Evolutionary conservation across 139 green algal genomes (phyloP), one percentile per base, ranked within the genome.

Genomic region (Pseudopediastrum boryanum): DNA sequence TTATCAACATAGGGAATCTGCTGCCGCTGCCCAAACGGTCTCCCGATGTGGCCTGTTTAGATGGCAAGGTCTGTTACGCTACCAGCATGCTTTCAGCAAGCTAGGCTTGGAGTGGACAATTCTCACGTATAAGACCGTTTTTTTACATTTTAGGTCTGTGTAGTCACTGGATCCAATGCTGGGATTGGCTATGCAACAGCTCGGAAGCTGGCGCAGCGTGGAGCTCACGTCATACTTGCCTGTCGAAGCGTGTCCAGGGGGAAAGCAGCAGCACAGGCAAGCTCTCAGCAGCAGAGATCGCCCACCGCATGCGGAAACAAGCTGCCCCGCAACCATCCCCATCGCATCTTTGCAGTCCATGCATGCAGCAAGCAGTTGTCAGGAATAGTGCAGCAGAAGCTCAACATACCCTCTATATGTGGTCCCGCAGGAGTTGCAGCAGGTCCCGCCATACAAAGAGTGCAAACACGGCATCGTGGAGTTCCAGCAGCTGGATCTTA

Each of bases 131-230:
- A n/a, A n/a, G n/a, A n/a, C n/a, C n/a, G n/a, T n/a, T 58, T 19
- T 9, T 27, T 66, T 27, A 12, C 12, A 31, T 25, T 4, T 0
- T 79, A 91, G 82, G 85, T 90, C 3, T 80, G 58, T 58, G 79
- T 91, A n/a, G 77, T 90, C 10, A 90, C 87, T 1, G 87, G 87
- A n/a, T 82, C 62, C 42, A 91, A 91, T 73, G 77, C 82, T 35
- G 87, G 87, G 39, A 87, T 91, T 31, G 87, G 87, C 31, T 77
- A 86, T 10, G 78, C 85, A 44, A 90, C 85, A 4, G 82, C 87
- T 0, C 62, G 83, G 58, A 63, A 80, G 50, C 75, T 91, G 52
- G 84, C 82, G 2, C 35, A 75, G 3, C 79, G 82, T 3, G 86
- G 86, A 31, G 84, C 77, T 0, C 75, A 85, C 16, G 86, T 91